Evolutionary conservation across 441 rosid species (phyloP), one percentile per base, ranked within the genome.

Genomic region (Syzygium syzygioides): DNA sequence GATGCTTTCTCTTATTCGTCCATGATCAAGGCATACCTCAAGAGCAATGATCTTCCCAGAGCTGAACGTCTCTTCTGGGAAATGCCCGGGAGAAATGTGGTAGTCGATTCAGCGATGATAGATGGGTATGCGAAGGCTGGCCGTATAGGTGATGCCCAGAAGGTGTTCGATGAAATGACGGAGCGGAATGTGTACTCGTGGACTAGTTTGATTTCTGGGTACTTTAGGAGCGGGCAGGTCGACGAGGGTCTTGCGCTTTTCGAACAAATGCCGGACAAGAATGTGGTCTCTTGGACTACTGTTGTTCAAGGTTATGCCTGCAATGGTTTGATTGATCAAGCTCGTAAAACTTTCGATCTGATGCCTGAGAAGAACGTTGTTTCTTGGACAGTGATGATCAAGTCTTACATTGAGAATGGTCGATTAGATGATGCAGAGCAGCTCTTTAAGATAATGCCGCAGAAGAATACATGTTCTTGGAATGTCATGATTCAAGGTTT

Each of bases 361-460:
- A 89, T 91, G 88, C 91, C 92, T 19, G 91, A 91, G 85, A 93
- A 87, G 90, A 91, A 91, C 76, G 88, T 91, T 34, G 89, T 91
- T 30, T 88, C 93, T 48, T 93, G 95, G 93, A 91, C 91, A 26
- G 91, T 91, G 17, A 91, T 91, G 94, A 90, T 92, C 64, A 91
- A 91, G 88, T 90, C 88, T 89, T 93, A 91, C 56, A 60, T 92
- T 59, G 91, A 92, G 64, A 90, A 89, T 88, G 91, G 30, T 34
- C 86, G 26, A 52, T 89, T 90, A 41, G 87, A 90, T 87, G 91
- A 91, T 52, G 94, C 94, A 3, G 86, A 92, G 86, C 59, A 88
- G 41, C 91, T 93, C 87, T 91, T 93, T 84, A 60, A 54, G 57
- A 86, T 54, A 53, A 93, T 91, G 93, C 94, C 92, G 19, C 83